Base-by-base conservation (phyloP, 768 basidiomycete genomes). In the Leucocoprinus sp. region DNA sequence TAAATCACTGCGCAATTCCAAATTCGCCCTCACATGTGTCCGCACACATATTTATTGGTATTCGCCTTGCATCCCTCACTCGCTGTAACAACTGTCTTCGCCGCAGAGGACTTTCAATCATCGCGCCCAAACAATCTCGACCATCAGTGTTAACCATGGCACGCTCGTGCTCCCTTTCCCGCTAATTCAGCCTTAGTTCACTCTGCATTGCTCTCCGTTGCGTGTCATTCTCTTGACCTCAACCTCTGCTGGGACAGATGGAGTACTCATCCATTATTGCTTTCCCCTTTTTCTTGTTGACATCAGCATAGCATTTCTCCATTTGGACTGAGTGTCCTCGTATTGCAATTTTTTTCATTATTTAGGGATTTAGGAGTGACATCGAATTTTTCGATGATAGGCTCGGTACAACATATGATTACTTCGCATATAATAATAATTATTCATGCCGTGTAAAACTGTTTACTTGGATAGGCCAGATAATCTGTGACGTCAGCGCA, bases 371-470 rank as follows among this genome's bases (percentile, higher is more conserved):
- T 38, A n/a, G 37, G 44, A 21, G 19, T 18, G 18, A n/a, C 27
- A 29, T 19, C 23, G 19, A 37, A 17, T 29, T 15, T 21, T 35
- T 15, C 18, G n/a, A 15, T 4, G 17, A 24, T 19, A 15, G 14
- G 23, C 11, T 26, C 12, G 31, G 17, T 19, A 27, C n/a, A 21
- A 35, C 17, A 35, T 27, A 36, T 11, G 34, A 27, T 37, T 37
- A 41, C 2, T 18, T n/a, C 12, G n/a, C 14, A 27, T 17, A 24
- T 36, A 41, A 34, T 41, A 37, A n/a, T 15, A 17, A 9, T 36
- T 23, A n/a, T n/a, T 8, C 35, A 26, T 14, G 28, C 42, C 39
- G 39, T 47, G 45, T 48, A 48, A n/a, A n/a, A 33, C 15, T 40
- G 28, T 36, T 18, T 42, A 41, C 35, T 42, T 48, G 46, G 46